phyloP scores from a whole-genome alignment of 2,329 filamentous ascomycete species.

The Knufia fluminis region DNA sequence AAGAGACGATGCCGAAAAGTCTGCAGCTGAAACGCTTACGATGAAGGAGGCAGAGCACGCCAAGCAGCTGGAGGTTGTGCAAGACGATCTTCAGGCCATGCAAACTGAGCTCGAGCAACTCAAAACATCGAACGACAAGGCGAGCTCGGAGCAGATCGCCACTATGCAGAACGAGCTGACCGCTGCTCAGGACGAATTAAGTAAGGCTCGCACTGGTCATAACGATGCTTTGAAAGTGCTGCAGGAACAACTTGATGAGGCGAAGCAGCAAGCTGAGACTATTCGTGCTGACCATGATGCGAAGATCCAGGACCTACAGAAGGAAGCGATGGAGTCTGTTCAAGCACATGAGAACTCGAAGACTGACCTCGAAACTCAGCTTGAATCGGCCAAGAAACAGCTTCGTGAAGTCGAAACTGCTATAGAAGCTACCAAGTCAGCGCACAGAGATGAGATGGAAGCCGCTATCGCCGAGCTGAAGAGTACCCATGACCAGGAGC shows the following conservation, averaged over 20 bases:
- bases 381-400: conserved; percentile 11
- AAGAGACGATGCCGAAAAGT: background rate
- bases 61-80: conserved; percentile 14
- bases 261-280: conserved; percentile 13
- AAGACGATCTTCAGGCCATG: conserved; percentile 2
- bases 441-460: too few species aligned
- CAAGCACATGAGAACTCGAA: conserved; percentile 12
- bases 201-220: background rate
- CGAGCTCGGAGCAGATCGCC: background rate
- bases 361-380: conserved; percentile 14
- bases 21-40: background rate
- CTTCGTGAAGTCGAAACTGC: too few species aligned
- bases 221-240: conserved; percentile 13
- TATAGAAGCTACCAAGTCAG: too few species aligned
- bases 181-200: background rate
- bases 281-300: conserved; percentile 15
- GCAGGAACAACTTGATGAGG: conserved; percentile 13
- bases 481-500: too few species aligned
- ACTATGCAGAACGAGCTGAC: background rate
- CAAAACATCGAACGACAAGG: background rate
- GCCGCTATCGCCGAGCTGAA: too few species aligned
- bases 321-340: conserved; percentile 10
- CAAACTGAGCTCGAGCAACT: background rate
- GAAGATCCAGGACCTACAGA: conserved; percentile 13
- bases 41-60: conserved; percentile 17